A percentile compares a stretch with the other conserved stretches of the same genome.
Conservation (phyloP, 257 asterid species). For the Nicotiana obtusifolia region DNA sequence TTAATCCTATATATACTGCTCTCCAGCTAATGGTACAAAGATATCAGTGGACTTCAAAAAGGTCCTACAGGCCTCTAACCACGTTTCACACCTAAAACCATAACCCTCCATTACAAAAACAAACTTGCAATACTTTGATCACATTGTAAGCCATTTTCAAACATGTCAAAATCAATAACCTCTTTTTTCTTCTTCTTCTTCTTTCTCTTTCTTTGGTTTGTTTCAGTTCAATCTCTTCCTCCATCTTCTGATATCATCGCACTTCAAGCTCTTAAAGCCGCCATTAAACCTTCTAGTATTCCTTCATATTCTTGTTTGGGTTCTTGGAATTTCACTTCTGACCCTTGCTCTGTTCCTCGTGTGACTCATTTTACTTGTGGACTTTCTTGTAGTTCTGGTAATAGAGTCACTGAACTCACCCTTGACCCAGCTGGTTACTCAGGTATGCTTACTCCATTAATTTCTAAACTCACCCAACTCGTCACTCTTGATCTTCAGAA, state of each 20-base stretch:
- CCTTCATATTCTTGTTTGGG: constrained; percentile 75
- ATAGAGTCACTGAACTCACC: constrained; percentile 69
- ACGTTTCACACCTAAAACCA: not conserved
- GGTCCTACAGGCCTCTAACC: not conserved
- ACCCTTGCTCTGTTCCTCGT: constrained; percentile 77
- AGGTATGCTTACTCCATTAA: constrained; percentile 58
- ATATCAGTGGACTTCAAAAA: not conserved
- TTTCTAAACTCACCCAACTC: constrained; percentile 64
- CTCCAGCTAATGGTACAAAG: not conserved
- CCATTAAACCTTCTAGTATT: constrained; percentile 50
- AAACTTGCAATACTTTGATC: not conserved
- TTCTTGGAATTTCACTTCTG: constrained; percentile 84
- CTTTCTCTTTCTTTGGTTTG: constrained; percentile 12
- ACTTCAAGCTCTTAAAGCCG: constrained; percentile 66
- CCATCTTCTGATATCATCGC: constrained; percentile 48
- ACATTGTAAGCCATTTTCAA: not conserved
- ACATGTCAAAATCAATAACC: constrained; percentile 8
- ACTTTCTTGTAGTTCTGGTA: constrained; percentile 46
- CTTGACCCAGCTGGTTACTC: constrained; percentile 81
- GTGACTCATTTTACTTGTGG: constrained; percentile 79
- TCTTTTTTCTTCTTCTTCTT: constrained; percentile 26
- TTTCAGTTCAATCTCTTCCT: constrained; percentile 34
- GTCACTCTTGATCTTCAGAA: constrained; percentile 59
- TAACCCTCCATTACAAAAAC: not conserved
- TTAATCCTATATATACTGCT: not conserved